Evolutionary conservation across 2,329 filamentous ascomycete species (phyloP).

Genomic region (Coniochaeta sp.): DNA sequence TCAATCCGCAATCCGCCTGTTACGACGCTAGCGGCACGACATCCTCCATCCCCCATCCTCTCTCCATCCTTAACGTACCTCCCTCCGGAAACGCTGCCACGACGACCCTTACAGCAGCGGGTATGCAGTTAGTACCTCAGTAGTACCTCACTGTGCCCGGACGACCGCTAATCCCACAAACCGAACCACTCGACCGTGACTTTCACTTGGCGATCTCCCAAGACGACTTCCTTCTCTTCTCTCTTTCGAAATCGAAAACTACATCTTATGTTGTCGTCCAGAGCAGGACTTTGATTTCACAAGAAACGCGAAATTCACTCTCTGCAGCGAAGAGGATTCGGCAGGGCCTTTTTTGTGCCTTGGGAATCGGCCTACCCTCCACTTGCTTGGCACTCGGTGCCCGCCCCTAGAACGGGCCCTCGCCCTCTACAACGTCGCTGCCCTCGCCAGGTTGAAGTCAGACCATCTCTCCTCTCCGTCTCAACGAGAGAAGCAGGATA

Average conservation of each 20-base stretch:
- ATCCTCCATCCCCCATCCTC: not conserved
- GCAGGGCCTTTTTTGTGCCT: not conserved
- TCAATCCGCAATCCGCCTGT: not conserved
- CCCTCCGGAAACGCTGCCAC: not conserved
- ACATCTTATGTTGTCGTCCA: not conserved
- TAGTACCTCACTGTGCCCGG: not conserved
- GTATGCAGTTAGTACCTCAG: not conserved
- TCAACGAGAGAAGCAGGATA: conserved; percentile 15
- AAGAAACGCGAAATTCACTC: not conserved
- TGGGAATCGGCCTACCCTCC: not conserved
- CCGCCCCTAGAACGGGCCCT: not conserved
- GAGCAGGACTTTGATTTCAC: not conserved
- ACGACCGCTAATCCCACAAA: not conserved
- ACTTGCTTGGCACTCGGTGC: not conserved
- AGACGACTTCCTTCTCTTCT: not conserved
- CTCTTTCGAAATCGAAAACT: not conserved
- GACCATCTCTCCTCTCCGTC: not conserved
- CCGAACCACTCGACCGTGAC: not conserved
- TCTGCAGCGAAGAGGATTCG: not conserved
- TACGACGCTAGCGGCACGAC: conserved; percentile 1
- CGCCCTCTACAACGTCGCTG: not conserved
- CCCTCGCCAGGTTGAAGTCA: not conserved
- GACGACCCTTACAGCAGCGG: not conserved
- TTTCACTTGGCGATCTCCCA: not conserved
- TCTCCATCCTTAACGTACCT: not conserved